Percentiles rank a stretch among this genome's conserved stretches.
Evolutionary conservation across 2,329 filamentous ascomycete species (phyloP).

Genomic region (Aspergillus jensenii): DNA sequence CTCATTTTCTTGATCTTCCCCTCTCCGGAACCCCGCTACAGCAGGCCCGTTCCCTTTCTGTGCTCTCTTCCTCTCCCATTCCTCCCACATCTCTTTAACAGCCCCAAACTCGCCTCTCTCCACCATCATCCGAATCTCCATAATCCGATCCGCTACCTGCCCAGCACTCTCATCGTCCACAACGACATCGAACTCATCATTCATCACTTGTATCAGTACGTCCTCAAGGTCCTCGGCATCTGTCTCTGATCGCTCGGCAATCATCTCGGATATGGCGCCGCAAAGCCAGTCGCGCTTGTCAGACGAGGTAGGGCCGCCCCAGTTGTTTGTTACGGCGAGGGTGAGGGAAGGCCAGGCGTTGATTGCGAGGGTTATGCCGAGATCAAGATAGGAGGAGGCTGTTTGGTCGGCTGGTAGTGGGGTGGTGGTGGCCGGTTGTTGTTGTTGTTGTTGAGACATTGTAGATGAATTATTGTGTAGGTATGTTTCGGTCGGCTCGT

Average conservation of each 20-base stretch:
- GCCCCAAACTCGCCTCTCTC: slow-evolving; percentile 64
- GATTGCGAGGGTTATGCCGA: slow-evolving; percentile 79
- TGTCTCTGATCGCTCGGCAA: slow-evolving; percentile 60
- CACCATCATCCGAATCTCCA: slow-evolving; percentile 66
- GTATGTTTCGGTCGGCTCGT: background rate
- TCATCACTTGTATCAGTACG: slow-evolving; percentile 84
- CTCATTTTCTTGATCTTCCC: slow-evolving; percentile 55
- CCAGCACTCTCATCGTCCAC: slow-evolving; percentile 85
- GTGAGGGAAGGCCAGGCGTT: slow-evolving; percentile 86
- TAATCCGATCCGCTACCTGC: slow-evolving; percentile 70
- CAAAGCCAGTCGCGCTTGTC: slow-evolving; percentile 98
- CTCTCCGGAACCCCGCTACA: slow-evolving; percentile 34
- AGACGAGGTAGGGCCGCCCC: slow-evolving; percentile 77
- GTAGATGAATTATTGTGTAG: slow-evolving; percentile 7
- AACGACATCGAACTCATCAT: slow-evolving; percentile 91
- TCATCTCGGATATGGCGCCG: slow-evolving; percentile 79
- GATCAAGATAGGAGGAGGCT: slow-evolving; percentile 72
- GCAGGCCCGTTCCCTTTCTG: slow-evolving; percentile 33
- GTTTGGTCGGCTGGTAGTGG: slow-evolving; percentile 32
- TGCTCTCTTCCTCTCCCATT: slow-evolving; percentile 39
- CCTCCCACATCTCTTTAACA: slow-evolving; percentile 61
- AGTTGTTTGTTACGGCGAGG: slow-evolving; percentile 80
- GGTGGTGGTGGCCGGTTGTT: slow-evolving; percentile 12
- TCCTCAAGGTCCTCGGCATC: slow-evolving; percentile 80
- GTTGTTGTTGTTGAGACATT: slow-evolving; percentile 21